Evolutionary conservation across 208 protist genomes (phyloP).

Genomic region (Wallacemonas sp.): DNA sequence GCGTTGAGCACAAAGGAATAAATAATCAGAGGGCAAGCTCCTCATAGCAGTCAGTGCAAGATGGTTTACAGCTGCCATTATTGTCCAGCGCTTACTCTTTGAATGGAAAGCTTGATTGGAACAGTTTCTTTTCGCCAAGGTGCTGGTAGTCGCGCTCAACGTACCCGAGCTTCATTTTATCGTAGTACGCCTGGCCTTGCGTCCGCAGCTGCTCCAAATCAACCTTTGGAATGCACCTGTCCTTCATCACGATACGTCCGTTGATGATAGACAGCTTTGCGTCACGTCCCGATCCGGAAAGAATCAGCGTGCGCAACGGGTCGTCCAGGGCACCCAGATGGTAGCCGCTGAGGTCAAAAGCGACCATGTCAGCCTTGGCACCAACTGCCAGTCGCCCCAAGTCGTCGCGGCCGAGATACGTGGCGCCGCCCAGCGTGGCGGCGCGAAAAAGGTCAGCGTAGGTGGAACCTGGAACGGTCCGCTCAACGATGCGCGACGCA

Average conservation of each 20-base stretch:
- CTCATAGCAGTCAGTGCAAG: too few relatives aligned
- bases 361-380: conserved; percentile 11
- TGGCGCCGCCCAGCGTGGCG: conserved; percentile 8
- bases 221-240: conserved; percentile 9
- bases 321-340: conserved; percentile 2
- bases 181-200: conserved; percentile 4
- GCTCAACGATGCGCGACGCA: conserved; percentile 12
- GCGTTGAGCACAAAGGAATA: too few relatives aligned
- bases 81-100: too few relatives aligned
- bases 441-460: conserved; percentile 8
- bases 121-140: conserved; percentile 7
- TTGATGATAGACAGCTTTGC: conserved; percentile 14
- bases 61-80: too few relatives aligned
- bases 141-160: conserved; percentile 13
- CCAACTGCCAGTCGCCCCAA: conserved; percentile 5
- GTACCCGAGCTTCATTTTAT: conserved; percentile 11
- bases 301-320: conserved; percentile 5
- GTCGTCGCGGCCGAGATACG: conserved; percentile 9
- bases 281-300: conserved; percentile 7
- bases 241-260: conserved; percentile 2
- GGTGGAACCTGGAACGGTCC: background rate
- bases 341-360: conserved; percentile 6
- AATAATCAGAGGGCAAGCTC: too few relatives aligned
- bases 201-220: conserved; percentile 1
- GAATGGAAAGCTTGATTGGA: conserved; percentile 4